Base-by-base conservation (phyloP, 306 rosid species). In the Cyamopsis tetragonoloba region DNA sequence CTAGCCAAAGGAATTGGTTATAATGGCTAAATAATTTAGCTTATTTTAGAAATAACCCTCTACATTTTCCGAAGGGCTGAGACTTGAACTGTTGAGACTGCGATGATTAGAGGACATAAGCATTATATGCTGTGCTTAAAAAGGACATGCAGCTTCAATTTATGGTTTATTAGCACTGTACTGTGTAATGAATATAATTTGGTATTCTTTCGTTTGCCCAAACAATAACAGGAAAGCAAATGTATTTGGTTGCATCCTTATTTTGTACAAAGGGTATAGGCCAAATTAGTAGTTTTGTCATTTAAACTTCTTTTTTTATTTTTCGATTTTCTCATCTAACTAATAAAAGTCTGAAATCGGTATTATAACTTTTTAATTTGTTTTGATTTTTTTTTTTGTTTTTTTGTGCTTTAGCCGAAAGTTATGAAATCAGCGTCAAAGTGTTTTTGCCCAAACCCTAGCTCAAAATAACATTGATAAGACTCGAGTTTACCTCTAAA, bases 11-110 rank as follows among this genome's bases (percentile, higher is more conserved):
- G 22, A 49, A 42, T 63, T 34, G 19, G 31, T 66, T 72, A 34
- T 50, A 9, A 31, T 43, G 62, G 34, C 24, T 23, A 15, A 60
- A 17, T 67, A 43, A 30, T 26, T 28, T 41, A 26, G 62, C 54
- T 24, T 55, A 78, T 30, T 72, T 46, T 32, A 41, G 12, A 61
- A 59, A 22, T 55, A 66, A 51, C 50, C 27, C 20, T 48, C 39
- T 27, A 49, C 22, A 37, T 39, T 64, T 62, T 26, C 19, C 15
- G 42, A 22, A 56, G 24, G 42, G 7, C 34, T 70, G 57, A 7
- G 24, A 38, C 67, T 12, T 69, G 37, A 18, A 27, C 6, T 5
- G 7, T 27, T 55, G 20, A 69, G 46, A 56, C 56, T 18, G 13
- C 12, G 4, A 39, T 43, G 35, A 44, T 28, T 23, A 19, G 39